A percentile compares a stretch with the other conserved stretches of the same genome.
Evolutionary conservation across 192 early-diverging fungal genomes (phyloP).

Genomic region (Umbelopsis vinacea): DNA sequence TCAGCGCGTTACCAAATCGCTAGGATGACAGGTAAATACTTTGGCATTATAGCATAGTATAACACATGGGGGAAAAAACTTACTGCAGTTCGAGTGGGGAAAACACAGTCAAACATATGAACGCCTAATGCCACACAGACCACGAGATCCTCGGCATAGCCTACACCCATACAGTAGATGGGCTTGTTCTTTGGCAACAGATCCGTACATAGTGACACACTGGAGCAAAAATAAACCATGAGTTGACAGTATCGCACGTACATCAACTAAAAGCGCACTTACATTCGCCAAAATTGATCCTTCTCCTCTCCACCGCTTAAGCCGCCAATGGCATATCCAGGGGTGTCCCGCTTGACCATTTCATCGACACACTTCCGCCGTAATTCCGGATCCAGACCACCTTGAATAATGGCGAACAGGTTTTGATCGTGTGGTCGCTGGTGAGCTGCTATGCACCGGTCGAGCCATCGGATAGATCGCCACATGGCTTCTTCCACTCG

Average conservation of each 20-base stretch:
- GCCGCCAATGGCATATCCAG: conserved; percentile 88
- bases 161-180: conserved; percentile 92
- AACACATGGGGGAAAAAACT: conserved; percentile 1
- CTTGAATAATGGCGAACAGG: conserved; percentile 89
- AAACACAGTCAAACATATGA: conserved; percentile 93
- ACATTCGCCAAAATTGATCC: conserved; percentile 83
- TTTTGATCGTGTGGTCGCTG: conserved; percentile 73
- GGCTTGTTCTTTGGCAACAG: conserved; percentile 80
- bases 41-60: background rate
- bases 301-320: conserved; percentile 88
- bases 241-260: background rate
- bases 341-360: conserved; percentile 79
- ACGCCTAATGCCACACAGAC: conserved; percentile 87
- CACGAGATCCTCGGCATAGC: conserved; percentile 83
- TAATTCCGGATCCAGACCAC: conserved; percentile 73
- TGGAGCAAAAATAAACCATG: background rate
- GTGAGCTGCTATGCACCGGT: conserved; percentile 81
- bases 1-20: conserved; percentile 86
- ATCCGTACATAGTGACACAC: conserved; percentile 78
- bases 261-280: background rate
- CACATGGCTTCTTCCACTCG: conserved; percentile 91
- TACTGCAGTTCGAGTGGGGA: conserved; percentile 84
- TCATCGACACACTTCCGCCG: conserved; percentile 76
- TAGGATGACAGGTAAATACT: conserved; percentile 7
- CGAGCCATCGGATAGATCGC: conserved; percentile 87